A percentile compares a stretch with the other conserved stretches of the same genome.
Evolutionary conservation across 163 green algal genomes (phyloP).

Genomic region (Botryococcus braunii): DNA sequence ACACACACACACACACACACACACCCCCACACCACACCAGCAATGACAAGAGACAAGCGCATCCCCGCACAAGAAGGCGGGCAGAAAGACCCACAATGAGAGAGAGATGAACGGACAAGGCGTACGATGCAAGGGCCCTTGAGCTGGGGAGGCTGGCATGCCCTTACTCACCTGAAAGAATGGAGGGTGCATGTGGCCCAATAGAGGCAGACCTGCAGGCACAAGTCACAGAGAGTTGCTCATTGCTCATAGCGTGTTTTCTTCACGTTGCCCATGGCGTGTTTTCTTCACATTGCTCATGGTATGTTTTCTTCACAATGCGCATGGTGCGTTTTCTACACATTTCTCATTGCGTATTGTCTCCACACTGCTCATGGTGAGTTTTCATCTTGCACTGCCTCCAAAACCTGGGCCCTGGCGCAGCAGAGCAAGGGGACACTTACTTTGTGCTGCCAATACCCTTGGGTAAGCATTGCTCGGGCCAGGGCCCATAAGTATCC

Average conservation of each 20-base stretch:
- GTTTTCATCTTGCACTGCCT: neutral
- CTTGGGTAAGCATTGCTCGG: constrained; percentile 77
- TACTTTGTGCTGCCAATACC: constrained; percentile 62
- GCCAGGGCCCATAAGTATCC: constrained; percentile 84
- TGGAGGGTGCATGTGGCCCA: constrained; percentile 82
- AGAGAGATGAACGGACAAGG: too few relatives aligned
- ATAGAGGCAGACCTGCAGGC: constrained; percentile 24
- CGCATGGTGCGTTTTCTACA: neutral
- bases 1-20: too few relatives aligned
- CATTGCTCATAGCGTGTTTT: neutral
- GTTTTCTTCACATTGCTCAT: neutral
- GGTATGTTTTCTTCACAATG: neutral
- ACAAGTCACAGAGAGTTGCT: neutral
- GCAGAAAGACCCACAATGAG: too few relatives aligned
- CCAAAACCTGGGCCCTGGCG: neutral
- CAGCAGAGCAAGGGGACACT: constrained; percentile 14
- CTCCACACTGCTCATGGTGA: neutral
- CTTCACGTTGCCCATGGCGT: neutral
- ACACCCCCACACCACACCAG: too few relatives aligned
- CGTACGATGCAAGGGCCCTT: neutral
- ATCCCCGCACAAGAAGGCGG: too few relatives aligned
- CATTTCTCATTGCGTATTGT: neutral
- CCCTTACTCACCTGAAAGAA: constrained; percentile 86
- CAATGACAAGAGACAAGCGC: too few relatives aligned
- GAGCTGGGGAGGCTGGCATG: neutral